Evolutionary conservation across 805 yeast genomes (phyloP).

Genomic region (Candida saitoana): DNA sequence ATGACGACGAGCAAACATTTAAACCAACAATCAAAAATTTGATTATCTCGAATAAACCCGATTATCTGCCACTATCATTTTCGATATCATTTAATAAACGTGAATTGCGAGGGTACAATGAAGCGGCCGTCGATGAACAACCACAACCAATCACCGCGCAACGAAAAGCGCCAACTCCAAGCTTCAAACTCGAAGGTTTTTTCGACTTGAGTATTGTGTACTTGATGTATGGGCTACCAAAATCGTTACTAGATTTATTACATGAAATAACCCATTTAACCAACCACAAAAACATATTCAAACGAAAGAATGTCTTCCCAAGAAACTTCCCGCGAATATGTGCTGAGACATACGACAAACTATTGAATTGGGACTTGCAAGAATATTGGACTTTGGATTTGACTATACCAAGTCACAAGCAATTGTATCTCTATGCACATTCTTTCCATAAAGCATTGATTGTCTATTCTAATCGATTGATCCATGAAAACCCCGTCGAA

Average conservation of each 20-base stretch:
- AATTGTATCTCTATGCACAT: conserved; percentile 18
- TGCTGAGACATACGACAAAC: conserved; percentile 50
- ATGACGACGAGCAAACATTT: conserved; percentile 10
- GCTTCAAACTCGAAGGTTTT: conserved; percentile 9
- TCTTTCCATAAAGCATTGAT: conserved; percentile 42
- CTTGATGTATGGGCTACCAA: conserved; percentile 47
- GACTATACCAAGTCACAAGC: conserved; percentile 32
- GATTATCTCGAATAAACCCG: conserved; percentile 10
- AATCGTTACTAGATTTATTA: conserved; percentile 42
- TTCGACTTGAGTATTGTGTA: conserved; percentile 27
- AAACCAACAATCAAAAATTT: conserved; percentile 23
- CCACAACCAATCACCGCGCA: conserved; percentile 2
- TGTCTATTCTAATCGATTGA: conserved; percentile 43
- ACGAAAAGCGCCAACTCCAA: conserved; percentile 7
- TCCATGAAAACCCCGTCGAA: conserved; percentile 38
- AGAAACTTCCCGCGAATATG: conserved; percentile 54
- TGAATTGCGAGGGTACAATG: conserved; percentile 5
- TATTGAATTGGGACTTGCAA: conserved; percentile 40
- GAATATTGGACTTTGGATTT: conserved; percentile 37
- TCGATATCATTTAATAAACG: conserved; percentile 24
- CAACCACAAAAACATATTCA: conserved; percentile 50
- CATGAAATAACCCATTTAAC: conserved; percentile 44
- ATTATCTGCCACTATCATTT: conserved; percentile 21
- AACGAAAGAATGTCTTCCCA: conserved; percentile 37
- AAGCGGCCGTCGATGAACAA: conserved; percentile 4